A percentile compares a stretch with the other conserved stretches of the same genome.
These are phyloP conservation scores for Effrenium voratum DNA, from an alignment of 73 alveolate species.

Conservation along the genomic window DNA sequence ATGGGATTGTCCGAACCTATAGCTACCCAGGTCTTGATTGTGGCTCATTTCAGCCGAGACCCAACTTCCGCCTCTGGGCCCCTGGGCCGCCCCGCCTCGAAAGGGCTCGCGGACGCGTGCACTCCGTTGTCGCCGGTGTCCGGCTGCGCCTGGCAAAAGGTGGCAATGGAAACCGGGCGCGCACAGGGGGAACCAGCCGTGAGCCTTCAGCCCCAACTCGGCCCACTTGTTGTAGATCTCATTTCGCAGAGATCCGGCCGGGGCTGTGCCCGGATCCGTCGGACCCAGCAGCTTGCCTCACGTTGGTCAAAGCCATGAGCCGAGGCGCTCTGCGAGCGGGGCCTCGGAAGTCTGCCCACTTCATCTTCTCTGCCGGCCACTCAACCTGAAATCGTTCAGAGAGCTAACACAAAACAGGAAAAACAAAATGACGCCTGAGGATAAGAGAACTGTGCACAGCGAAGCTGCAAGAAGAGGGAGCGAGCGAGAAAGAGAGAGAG, in stretches of 20 bases:
- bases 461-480: too few species aligned
- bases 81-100: too few species aligned
- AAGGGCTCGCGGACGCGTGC: conserved; percentile 93
- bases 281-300: conserved; percentile 92
- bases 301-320: too few species aligned
- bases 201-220: conserved; percentile 14
- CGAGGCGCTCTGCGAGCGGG: too few species aligned
- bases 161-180: background rate
- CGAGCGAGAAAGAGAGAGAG: too few species aligned
- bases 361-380: conserved; percentile 82
- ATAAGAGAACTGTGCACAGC: too few species aligned
- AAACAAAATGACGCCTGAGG: background rate
- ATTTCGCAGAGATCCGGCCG: conserved; percentile 43
- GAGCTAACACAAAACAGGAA: background rate
- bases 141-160: background rate
- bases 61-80: too few species aligned
- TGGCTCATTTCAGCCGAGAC: too few species aligned
- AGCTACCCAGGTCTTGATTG: too few species aligned
- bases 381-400: conserved; percentile 30
- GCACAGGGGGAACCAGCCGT: background rate
- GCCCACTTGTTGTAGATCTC: conserved; percentile 44
- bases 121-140: conserved; percentile 93
- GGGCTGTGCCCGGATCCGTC: conserved; percentile 89
- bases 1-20: too few species aligned
- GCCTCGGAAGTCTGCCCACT: conserved; percentile 94